phyloP scores from a whole-genome alignment of 176 grass and related monocot genomes.

The Cenchrus purpureus region DNA sequence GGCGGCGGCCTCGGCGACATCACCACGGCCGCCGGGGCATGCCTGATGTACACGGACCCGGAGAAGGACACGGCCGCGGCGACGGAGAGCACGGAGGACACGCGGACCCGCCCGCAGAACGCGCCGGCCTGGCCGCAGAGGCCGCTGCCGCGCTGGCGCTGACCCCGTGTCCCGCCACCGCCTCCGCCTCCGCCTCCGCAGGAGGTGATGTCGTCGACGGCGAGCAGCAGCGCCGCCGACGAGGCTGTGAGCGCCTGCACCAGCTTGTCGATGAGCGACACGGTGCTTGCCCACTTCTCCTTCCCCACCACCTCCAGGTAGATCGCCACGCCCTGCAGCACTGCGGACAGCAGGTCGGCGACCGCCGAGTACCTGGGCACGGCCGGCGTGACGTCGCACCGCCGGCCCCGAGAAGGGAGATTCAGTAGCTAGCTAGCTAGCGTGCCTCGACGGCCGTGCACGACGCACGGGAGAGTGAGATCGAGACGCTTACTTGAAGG shows the following conservation, averaged over 20 bases:
- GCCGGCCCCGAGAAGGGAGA: not conserved
- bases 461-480: not conserved
- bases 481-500: constrained; percentile 13
- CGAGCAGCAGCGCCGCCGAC: constrained; percentile 12
- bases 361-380: not conserved
- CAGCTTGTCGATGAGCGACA: constrained; percentile 39
- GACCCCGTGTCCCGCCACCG: not conserved
- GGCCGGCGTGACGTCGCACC: not conserved
- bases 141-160: not conserved
- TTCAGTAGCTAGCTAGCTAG: not conserved
- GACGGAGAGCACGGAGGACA: constrained; percentile 4
- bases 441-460: not conserved
- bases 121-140: not conserved
- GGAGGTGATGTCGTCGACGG: constrained; percentile 47
- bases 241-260: constrained; percentile 28
- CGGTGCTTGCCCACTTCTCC: not conserved
- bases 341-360: constrained; percentile 17
- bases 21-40: not conserved
- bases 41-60: not conserved
- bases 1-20: not conserved
- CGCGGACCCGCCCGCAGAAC: constrained; percentile 13
- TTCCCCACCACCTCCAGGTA: constrained; percentile 25
- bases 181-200: not conserved
- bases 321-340: constrained; percentile 42
- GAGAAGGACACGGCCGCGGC: not conserved